phyloP scores from a whole-genome alignment of 768 basidiomycete genomes.

The Tylopilus rubrobrunneus region DNA sequence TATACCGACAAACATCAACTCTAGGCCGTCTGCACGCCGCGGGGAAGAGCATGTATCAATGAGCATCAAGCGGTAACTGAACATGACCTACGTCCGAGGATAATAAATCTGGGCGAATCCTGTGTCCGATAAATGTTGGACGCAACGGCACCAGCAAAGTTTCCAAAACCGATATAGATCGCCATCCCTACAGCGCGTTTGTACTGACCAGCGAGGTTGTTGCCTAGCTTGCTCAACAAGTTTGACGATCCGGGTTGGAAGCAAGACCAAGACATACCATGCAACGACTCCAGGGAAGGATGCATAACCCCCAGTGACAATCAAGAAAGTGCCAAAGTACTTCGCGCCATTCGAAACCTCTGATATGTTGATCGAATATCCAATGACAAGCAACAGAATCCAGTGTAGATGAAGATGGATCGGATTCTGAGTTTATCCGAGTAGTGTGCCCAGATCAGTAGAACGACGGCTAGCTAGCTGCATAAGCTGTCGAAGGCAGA shows the following conservation, averaged over 20 bases:
- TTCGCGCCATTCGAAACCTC: slow-evolving; percentile 49
- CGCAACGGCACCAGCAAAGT: slow-evolving; percentile 61
- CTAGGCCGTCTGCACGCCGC: slow-evolving; percentile 45
- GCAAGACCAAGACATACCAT: slow-evolving; percentile 41
- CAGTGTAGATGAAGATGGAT: slow-evolving; percentile 54
- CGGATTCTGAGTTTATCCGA: slow-evolving; percentile 57
- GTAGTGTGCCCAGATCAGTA: slow-evolving; percentile 50
- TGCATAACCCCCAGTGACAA: slow-evolving; percentile 58
- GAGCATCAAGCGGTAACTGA: not conserved
- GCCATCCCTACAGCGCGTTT: slow-evolving; percentile 70
- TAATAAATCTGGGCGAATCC: slow-evolving; percentile 59
- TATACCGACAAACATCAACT: slow-evolving; percentile 69
- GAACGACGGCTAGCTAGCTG: slow-evolving; percentile 40
- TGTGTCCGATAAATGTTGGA: slow-evolving; percentile 56
- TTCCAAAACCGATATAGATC: slow-evolving; percentile 48
- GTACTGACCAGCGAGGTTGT: slow-evolving; percentile 58
- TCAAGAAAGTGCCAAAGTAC: slow-evolving; percentile 71
- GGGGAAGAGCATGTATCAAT: not conserved
- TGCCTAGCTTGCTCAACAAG: slow-evolving; percentile 43
- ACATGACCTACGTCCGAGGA: slow-evolving; percentile 52
- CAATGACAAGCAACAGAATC: slow-evolving; percentile 48
- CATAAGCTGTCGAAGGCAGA: not conserved
- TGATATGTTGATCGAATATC: slow-evolving; percentile 64
- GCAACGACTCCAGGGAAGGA: slow-evolving; percentile 56
- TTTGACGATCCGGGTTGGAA: not conserved